These are phyloP conservation scores for Astragalus membranaceus DNA, from an alignment of 306 rosid species.

Conservation along the genomic window DNA sequence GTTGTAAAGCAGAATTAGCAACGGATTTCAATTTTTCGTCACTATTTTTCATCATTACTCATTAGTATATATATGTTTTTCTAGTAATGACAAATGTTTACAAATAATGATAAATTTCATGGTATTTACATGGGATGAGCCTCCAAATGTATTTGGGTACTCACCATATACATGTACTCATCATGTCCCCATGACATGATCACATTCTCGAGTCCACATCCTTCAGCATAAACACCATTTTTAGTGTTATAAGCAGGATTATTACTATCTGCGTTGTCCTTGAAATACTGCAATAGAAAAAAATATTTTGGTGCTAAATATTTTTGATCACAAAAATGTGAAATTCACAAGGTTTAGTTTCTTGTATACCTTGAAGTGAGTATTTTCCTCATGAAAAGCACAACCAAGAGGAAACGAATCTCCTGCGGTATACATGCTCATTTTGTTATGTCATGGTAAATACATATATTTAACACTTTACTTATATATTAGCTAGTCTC, in stretches of 20 bases:
- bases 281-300: slow-evolving; percentile 24
- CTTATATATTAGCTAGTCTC: no score
- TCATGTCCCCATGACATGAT: slow-evolving; percentile 49
- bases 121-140: no score
- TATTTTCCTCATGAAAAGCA: slow-evolving; percentile 28
- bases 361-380: slow-evolving; percentile 28
- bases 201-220: slow-evolving; percentile 36
- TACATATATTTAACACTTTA: no score
- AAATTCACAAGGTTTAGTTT: no score
- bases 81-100: no score
- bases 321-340: no score
- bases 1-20: no score
- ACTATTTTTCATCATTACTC: no score
- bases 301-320: background rate
- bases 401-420: slow-evolving; percentile 42
- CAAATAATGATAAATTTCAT: no score
- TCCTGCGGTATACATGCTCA: slow-evolving; percentile 16
- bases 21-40: no score
- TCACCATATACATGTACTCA: slow-evolving; percentile 42
- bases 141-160: background rate
- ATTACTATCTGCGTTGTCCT: slow-evolving; percentile 28
- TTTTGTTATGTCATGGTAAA: no score
- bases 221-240: slow-evolving; percentile 29
- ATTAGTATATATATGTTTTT: no score
- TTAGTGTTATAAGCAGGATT: slow-evolving; percentile 21